phyloP scores from a whole-genome alignment of 805 yeast genomes.

The Monosporozyma unispora region DNA sequence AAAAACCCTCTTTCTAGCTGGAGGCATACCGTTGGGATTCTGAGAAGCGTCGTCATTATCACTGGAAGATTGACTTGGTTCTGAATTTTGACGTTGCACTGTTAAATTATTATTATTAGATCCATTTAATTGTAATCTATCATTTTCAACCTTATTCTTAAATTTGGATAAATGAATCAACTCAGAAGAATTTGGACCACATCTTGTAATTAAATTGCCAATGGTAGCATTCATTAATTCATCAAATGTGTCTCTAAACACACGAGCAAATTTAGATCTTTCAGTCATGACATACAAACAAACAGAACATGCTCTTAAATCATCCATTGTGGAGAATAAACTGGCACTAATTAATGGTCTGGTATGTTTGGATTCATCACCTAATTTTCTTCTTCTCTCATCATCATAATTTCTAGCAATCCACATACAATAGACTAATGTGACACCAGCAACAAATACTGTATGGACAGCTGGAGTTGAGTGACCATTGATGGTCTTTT shows the following conservation, averaged over 20 bases:
- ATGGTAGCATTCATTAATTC: slow-evolving; percentile 57
- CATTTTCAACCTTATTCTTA: not conserved
- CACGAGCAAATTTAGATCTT: slow-evolving; percentile 50
- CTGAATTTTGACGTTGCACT: slow-evolving; percentile 7
- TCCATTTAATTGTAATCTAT: not conserved
- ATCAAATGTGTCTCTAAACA: slow-evolving; percentile 60
- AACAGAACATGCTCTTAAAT: slow-evolving; percentile 57
- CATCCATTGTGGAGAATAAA: slow-evolving; percentile 49
- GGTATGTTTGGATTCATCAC: slow-evolving; percentile 52
- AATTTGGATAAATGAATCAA: slow-evolving; percentile 25
- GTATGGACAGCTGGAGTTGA: slow-evolving; percentile 61
- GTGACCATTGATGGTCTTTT: slow-evolving; percentile 52
- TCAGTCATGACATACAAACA: slow-evolving; percentile 62
- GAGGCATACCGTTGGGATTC: slow-evolving; percentile 42
- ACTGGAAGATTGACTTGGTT: not conserved
- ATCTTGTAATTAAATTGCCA: slow-evolving; percentile 50
- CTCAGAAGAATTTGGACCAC: slow-evolving; percentile 56
- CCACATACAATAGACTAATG: slow-evolving; percentile 59
- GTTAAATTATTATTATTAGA: not conserved
- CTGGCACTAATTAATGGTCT: slow-evolving; percentile 49
- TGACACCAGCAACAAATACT: slow-evolving; percentile 60
- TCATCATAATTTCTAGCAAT: slow-evolving; percentile 54
- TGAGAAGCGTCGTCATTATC: not conserved
- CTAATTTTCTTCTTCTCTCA: slow-evolving; percentile 42
- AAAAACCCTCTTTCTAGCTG: slow-evolving; percentile 44